Evolutionary conservation across 2,329 filamentous ascomycete genomes (phyloP).

Genomic region (Didymella exigua): DNA sequence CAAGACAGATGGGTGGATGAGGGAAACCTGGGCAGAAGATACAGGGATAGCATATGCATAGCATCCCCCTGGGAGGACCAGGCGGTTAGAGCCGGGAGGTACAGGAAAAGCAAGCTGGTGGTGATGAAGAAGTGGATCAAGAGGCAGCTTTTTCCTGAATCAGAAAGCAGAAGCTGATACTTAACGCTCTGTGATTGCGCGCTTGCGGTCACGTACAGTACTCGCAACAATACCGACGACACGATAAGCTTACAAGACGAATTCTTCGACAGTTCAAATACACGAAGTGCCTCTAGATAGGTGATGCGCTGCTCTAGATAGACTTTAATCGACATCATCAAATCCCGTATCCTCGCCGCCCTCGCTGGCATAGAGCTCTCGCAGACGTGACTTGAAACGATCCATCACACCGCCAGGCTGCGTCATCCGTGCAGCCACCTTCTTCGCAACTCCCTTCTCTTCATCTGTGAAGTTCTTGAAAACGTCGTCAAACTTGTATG

Average conservation of each 20-base stretch:
- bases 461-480: background rate
- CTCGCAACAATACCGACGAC: too few relatives aligned
- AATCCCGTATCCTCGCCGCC: background rate
- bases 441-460: background rate
- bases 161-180: background rate
- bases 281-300: background rate
- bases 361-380: background rate
- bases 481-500: background rate
- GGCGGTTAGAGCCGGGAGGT: background rate
- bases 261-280: background rate
- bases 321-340: background rate
- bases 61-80: slow-evolving; percentile 1
- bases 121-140: background rate
- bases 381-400: background rate
- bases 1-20: background rate
- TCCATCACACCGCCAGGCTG: background rate
- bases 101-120: background rate
- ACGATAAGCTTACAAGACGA: background rate
- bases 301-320: background rate
- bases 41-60: slow-evolving; percentile 10
- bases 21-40: background rate
- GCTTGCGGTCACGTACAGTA: too few relatives aligned
- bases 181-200: background rate
- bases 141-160: background rate
- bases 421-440: background rate